These are phyloP conservation scores for Cochlearia excelsa DNA, from an alignment of 345 rosid genomes.

Conservation along the genomic window DNA sequence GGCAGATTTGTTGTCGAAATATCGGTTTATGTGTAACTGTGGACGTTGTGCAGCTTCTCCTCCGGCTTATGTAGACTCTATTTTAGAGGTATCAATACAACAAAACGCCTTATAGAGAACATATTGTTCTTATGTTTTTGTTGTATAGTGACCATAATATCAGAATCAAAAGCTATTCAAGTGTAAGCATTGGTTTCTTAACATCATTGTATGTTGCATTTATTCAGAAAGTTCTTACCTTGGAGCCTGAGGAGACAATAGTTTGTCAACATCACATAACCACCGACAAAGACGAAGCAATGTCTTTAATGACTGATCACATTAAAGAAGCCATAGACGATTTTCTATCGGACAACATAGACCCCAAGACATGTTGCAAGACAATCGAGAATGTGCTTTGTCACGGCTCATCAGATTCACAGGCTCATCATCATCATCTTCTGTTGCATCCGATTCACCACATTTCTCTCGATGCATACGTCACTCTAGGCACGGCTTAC, in stretches of 20 bases:
- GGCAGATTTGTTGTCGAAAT: conserved; percentile 62
- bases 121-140: background rate
- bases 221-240: conserved; percentile 49
- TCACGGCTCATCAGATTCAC: conserved; percentile 35
- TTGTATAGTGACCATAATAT: background rate
- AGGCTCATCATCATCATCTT: conserved; percentile 33
- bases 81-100: conserved; percentile 49
- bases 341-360: conserved; percentile 47
- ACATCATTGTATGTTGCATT: background rate
- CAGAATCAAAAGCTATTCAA: background rate
- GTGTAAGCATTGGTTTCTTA: background rate
- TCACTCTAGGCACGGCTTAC: conserved; percentile 65
- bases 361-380: conserved; percentile 58
- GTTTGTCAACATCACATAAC: conserved; percentile 26
- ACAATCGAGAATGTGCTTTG: conserved; percentile 56
- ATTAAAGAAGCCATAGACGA: conserved; percentile 50
- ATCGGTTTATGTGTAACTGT: conserved; percentile 68
- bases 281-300: conserved; percentile 38
- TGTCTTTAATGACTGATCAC: conserved; percentile 38
- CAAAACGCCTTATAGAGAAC: background rate
- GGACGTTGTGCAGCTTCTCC: conserved; percentile 53
- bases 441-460: conserved; percentile 59
- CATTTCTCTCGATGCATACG: conserved; percentile 57
- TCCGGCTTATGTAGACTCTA: conserved; percentile 52
- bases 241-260: conserved; percentile 25